These are phyloP conservation scores for Litsea cubeba DNA, from an alignment of 164 flowering plant species.

Conservation along the genomic window DNA sequence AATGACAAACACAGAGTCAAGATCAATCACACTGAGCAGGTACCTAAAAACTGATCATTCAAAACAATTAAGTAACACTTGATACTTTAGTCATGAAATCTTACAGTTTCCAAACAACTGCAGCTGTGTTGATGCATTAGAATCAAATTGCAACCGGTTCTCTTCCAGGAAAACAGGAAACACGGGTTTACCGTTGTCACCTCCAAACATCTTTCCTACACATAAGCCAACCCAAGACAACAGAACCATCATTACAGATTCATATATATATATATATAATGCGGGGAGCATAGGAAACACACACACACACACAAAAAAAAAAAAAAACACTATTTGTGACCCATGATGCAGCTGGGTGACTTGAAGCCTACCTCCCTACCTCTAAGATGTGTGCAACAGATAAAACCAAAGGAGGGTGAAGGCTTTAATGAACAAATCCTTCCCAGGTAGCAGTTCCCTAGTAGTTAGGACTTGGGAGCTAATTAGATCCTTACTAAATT, in stretches of 20 bases:
- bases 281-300: no score
- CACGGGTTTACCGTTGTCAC: constrained; percentile 35
- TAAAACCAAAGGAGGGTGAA: no score
- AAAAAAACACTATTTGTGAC: no score
- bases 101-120: constrained; percentile 71
- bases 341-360: no score
- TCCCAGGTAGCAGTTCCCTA: no score
- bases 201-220: constrained; percentile 51
- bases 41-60: neutral
- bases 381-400: no score
- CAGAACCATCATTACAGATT: neutral
- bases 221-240: neutral
- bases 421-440: no score
- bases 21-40: neutral
- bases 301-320: no score
- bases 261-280: no score
- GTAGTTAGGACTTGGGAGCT: no score
- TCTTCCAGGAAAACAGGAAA: constrained; percentile 44
- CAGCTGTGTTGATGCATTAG: constrained; percentile 55
- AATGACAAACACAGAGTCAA: neutral
- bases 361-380: no score
- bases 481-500: no score
- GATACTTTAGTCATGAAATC: constrained; percentile 7
- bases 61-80: neutral
- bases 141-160: constrained; percentile 40